Evolutionary conservation across 2,329 filamentous ascomycete genomes (phyloP).

Genomic region (Daldinia eschscholtzii): DNA sequence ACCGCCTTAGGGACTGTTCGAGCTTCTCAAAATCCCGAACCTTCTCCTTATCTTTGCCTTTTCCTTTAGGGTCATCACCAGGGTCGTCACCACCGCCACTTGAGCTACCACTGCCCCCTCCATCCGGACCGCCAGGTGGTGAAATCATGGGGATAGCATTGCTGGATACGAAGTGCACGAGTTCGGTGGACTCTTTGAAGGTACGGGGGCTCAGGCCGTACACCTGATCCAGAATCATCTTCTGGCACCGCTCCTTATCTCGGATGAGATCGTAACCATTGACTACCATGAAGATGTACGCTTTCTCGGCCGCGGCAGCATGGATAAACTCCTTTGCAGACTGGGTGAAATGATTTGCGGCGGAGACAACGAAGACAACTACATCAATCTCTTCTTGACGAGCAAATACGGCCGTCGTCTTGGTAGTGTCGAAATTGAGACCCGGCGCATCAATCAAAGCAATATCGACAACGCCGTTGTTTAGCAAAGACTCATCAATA

Average conservation of each 20-base stretch:
- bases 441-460: slow-evolving; percentile 96
- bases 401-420: slow-evolving; percentile 97
- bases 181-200: slow-evolving; percentile 89
- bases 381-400: slow-evolving; percentile 99
- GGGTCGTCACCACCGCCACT: slow-evolving; percentile 69
- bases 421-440: slow-evolving; percentile 93
- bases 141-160: slow-evolving; percentile 85
- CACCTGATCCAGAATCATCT: slow-evolving; percentile 93
- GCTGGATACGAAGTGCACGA: slow-evolving; percentile 98
- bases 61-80: slow-evolving; percentile 74
- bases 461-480: slow-evolving; percentile 98
- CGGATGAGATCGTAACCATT: slow-evolving; percentile 96
- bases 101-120: slow-evolving; percentile 65
- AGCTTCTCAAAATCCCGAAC: slow-evolving; percentile 89
- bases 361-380: slow-evolving; percentile 97
- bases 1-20: slow-evolving; percentile 88
- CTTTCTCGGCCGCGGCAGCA: slow-evolving; percentile 95
- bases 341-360: slow-evolving; percentile 96
- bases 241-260: slow-evolving; percentile 90
- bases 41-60: slow-evolving; percentile 90
- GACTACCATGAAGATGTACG: slow-evolving; percentile 98
- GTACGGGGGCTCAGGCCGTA: slow-evolving; percentile 89
- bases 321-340: slow-evolving; percentile 98
- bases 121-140: slow-evolving; percentile 67
- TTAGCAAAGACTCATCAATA: slow-evolving; percentile 92